These are phyloP conservation scores for Santalum album DNA, from an alignment of 164 flowering plant species.

Conservation along the genomic window DNA sequence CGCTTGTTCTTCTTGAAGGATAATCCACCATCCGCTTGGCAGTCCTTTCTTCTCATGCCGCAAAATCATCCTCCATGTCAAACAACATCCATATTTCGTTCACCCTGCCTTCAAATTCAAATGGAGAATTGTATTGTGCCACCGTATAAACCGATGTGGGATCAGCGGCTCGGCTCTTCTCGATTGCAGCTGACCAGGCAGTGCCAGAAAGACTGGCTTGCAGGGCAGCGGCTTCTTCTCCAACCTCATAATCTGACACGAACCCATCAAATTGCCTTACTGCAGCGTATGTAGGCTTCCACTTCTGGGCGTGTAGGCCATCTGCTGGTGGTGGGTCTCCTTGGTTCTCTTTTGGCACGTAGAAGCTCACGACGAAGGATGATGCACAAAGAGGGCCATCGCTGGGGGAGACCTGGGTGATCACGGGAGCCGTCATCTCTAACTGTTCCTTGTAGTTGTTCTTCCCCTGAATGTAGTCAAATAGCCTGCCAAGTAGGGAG, in stretches of 20 bases:
- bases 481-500: slow-evolving; percentile 39
- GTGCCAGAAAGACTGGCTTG: slow-evolving; percentile 47
- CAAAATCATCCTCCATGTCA: slow-evolving; percentile 29
- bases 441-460: slow-evolving; percentile 47
- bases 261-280: slow-evolving; percentile 79
- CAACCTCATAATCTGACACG: slow-evolving; percentile 43
- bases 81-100: slow-evolving; percentile 85
- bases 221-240: slow-evolving; percentile 64
- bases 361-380: slow-evolving; percentile 70
- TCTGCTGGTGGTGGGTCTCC: slow-evolving; percentile 66
- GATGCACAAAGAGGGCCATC: slow-evolving; percentile 85
- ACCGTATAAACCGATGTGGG: slow-evolving; percentile 38
- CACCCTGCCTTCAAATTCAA: slow-evolving; percentile 62
- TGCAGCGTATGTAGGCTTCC: slow-evolving; percentile 53
- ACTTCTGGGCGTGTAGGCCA: slow-evolving; percentile 55
- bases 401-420: slow-evolving; percentile 61
- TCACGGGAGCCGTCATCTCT: slow-evolving; percentile 92
- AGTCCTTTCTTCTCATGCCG: not conserved
- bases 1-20: too few species aligned
- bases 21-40: too few species aligned
- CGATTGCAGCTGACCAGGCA: slow-evolving; percentile 44
- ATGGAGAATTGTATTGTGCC: slow-evolving; percentile 89
- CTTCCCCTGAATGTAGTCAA: slow-evolving; percentile 81
- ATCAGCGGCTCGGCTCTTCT: slow-evolving; percentile 27
- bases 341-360: slow-evolving; percentile 67